phyloP scores from a whole-genome alignment of 768 basidiomycete genomes.

The Nidularia pulvinata region DNA sequence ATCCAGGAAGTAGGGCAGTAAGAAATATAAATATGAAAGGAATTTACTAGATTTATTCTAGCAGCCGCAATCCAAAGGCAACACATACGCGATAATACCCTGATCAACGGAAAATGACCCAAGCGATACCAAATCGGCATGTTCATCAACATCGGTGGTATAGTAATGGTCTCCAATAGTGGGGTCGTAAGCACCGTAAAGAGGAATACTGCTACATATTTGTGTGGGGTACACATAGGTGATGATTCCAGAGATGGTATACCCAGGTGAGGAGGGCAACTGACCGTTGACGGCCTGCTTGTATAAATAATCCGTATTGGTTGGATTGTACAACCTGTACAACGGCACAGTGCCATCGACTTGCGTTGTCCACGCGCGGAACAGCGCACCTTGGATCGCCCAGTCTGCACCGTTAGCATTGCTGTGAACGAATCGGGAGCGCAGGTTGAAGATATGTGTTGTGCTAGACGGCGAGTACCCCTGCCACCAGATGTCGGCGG shows the following conservation, averaged over 20 bases:
- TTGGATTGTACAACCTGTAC: constrained; percentile 2
- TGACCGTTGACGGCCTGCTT: background rate
- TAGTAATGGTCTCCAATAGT: background rate
- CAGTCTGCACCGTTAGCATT: background rate
- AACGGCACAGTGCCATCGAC: constrained; percentile 1
- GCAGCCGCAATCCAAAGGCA: background rate
- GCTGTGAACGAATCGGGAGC: background rate
- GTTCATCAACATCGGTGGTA: background rate
- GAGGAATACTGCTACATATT: background rate
- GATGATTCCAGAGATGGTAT: background rate
- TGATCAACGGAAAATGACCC: background rate
- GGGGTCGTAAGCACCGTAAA: background rate
- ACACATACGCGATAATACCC: background rate
- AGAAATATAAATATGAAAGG: too few species aligned
- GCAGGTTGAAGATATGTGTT: constrained; percentile 1
- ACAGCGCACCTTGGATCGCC: constrained; percentile 5
- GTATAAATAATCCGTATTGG: constrained; percentile 1
- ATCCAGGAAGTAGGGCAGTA: too few species aligned
- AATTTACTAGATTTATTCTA: too few species aligned
- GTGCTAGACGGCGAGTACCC: constrained; percentile 1
- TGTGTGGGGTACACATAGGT: background rate
- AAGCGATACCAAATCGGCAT: background rate
- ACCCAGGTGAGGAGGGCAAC: constrained; percentile 1
- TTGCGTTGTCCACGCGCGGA: constrained; percentile 6
- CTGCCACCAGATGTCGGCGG: background rate